phyloP scores from a whole-genome alignment of 2,329 filamentous ascomycete species.

The Calonectria montana region DNA sequence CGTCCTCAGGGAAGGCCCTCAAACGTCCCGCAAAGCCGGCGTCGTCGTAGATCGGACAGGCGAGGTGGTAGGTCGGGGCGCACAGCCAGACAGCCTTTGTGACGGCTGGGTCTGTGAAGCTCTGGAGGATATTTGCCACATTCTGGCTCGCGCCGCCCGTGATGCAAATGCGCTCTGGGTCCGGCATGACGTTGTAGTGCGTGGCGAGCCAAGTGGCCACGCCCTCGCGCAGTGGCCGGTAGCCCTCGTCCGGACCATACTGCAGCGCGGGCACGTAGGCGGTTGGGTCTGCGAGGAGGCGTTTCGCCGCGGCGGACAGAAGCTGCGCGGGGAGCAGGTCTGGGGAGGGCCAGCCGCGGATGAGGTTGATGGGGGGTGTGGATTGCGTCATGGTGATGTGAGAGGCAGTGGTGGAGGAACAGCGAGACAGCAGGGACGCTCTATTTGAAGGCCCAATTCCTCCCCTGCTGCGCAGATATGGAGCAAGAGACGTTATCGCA shows the following conservation, averaged over 20 bases:
- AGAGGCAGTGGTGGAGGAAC: background rate
- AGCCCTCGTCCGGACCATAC: constrained; percentile 84
- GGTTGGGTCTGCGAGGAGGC: constrained; percentile 69
- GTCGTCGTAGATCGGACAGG: constrained; percentile 87
- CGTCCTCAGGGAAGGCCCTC: constrained; percentile 79
- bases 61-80: constrained; percentile 86
- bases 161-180: constrained; percentile 76
- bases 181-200: constrained; percentile 64
- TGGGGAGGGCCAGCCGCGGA: constrained; percentile 75
- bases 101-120: constrained; percentile 81
- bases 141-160: constrained; percentile 89
- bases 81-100: constrained; percentile 85
- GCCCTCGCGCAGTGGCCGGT: constrained; percentile 73
- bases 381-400: constrained; percentile 34
- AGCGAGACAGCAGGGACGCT: background rate
- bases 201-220: constrained; percentile 77
- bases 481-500: background rate
- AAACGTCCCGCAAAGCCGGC: constrained; percentile 76
- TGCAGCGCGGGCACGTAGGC: constrained; percentile 74
- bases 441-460: constrained; percentile 3
- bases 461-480: background rate
- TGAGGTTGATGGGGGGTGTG: constrained; percentile 68
- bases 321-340: constrained; percentile 73
- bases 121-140: constrained; percentile 79
- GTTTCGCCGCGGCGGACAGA: constrained; percentile 69